These are phyloP conservation scores for Brassica carinata DNA, from an alignment of 345 rosid genomes.

Conservation along the genomic window DNA sequence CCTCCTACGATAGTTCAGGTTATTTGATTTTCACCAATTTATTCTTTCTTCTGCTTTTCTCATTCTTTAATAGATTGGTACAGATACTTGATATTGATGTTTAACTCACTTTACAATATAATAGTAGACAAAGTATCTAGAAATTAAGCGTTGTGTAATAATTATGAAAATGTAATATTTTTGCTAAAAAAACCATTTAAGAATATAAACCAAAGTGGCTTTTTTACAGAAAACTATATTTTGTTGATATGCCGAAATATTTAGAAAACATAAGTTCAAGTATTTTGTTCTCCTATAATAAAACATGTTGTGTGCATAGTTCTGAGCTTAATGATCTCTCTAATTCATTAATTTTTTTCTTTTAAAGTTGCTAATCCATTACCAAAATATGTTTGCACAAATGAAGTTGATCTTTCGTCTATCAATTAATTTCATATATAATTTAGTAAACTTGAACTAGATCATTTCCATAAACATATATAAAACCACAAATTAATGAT, in stretches of 20 bases:
- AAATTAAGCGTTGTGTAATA: conserved; percentile 9
- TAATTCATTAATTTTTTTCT: neutral
- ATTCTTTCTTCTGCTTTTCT: conserved; percentile 42
- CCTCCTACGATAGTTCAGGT: conserved; percentile 52
- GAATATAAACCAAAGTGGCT: conserved; percentile 10
- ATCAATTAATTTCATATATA: neutral
- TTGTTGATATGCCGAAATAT: neutral
- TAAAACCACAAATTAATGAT: too few species aligned
- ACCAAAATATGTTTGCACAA: neutral
- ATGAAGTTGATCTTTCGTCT: neutral
- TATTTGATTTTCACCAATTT: conserved; percentile 45
- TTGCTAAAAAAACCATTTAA: neutral
- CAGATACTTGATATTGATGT: conserved; percentile 38
- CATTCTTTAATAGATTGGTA: conserved; percentile 34
- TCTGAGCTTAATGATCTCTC: neutral
- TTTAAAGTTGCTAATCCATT: neutral
- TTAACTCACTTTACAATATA: conserved; percentile 16
- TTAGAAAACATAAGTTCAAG: neutral
- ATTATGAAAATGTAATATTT: neutral
- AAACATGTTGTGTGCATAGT: neutral
- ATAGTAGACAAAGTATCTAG: conserved; percentile 16
- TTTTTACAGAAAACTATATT: neutral
- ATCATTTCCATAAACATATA: too few species aligned
- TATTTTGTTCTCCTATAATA: neutral
- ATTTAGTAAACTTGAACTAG: neutral